phyloP scores from a whole-genome alignment of 2,329 filamentous ascomycete species.

The Claviceps fusiformis region DNA sequence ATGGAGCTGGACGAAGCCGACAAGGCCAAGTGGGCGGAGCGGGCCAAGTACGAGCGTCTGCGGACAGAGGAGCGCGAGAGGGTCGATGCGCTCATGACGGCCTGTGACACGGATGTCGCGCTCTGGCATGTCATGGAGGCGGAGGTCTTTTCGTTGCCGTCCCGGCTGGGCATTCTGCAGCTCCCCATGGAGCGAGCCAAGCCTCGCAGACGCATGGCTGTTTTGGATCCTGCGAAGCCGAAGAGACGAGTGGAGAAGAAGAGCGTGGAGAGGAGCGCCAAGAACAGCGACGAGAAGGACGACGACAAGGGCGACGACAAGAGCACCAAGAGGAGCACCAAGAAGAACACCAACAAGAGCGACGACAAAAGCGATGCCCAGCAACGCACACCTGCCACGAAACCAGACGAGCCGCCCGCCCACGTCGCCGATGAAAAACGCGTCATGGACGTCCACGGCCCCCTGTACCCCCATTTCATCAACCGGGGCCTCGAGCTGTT shows the following conservation, averaged over 20 bases:
- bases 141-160: constrained; percentile 51
- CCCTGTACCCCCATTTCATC: constrained; percentile 50
- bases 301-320: not conserved
- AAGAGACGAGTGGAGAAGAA: not conserved
- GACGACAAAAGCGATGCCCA: not conserved
- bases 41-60: constrained; percentile 20
- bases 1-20: constrained; percentile 19
- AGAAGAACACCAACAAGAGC: not conserved
- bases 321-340: not conserved
- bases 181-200: not conserved
- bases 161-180: constrained; percentile 35
- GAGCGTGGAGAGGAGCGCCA: not conserved
- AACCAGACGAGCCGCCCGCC: not conserved
- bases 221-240: not conserved
- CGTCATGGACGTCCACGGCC: constrained; percentile 44
- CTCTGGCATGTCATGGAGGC: constrained; percentile 54
- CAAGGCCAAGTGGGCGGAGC: constrained; percentile 21
- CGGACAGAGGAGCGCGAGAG: constrained; percentile 33
- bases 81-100: constrained; percentile 40
- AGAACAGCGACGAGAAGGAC: not conserved
- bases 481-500: constrained; percentile 42
- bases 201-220: too few relatives aligned
- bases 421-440: constrained; percentile 16
- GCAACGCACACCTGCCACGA: not conserved
- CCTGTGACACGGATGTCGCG: constrained; percentile 44